Conservation (phyloP, 129 eudicot species). For the Helichrysum umbraculigerum region DNA sequence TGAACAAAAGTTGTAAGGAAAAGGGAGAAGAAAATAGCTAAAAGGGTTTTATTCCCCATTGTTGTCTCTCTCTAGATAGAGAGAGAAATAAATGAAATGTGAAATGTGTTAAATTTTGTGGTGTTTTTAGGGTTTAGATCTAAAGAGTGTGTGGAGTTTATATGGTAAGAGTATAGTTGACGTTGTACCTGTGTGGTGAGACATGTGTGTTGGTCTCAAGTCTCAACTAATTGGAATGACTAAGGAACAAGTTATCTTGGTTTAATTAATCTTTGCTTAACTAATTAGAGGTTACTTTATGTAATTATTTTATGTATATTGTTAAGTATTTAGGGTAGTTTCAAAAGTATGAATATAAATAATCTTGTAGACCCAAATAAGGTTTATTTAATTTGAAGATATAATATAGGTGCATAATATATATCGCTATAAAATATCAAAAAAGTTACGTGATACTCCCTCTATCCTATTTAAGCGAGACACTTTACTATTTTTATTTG, state of each 20-base stretch:
- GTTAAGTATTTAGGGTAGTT: not conserved
- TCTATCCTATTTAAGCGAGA: too few relatives aligned
- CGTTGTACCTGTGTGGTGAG: not conserved
- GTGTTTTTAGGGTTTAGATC: constrained; percentile 25
- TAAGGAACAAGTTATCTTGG: not conserved
- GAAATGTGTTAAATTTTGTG: not conserved
- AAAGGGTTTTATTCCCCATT: constrained; percentile 35
- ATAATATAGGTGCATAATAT: too few relatives aligned
- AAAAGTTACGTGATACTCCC: too few relatives aligned
- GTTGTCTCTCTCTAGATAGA: constrained; percentile 11
- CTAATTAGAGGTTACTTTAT: not conserved
- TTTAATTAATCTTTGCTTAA: not conserved
- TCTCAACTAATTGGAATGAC: not conserved
- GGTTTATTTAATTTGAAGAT: too few relatives aligned
- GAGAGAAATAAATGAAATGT: constrained; percentile 9
- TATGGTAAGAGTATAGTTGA: constrained; percentile 17
- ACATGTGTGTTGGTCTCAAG: not conserved
- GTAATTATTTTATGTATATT: too few relatives aligned
- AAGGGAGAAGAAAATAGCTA: constrained; percentile 23
- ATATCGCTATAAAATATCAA: too few relatives aligned
- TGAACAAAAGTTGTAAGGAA: constrained; percentile 29
- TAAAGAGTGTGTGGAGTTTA: constrained; percentile 21
- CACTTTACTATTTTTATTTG: too few relatives aligned
- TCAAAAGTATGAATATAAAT: too few relatives aligned
- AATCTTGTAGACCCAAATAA: too few relatives aligned